A percentile compares a stretch with the other conserved stretches of the same genome.
Conservation (phyloP, 805 yeast genomes). For the Saturnispora quitensis region DNA sequence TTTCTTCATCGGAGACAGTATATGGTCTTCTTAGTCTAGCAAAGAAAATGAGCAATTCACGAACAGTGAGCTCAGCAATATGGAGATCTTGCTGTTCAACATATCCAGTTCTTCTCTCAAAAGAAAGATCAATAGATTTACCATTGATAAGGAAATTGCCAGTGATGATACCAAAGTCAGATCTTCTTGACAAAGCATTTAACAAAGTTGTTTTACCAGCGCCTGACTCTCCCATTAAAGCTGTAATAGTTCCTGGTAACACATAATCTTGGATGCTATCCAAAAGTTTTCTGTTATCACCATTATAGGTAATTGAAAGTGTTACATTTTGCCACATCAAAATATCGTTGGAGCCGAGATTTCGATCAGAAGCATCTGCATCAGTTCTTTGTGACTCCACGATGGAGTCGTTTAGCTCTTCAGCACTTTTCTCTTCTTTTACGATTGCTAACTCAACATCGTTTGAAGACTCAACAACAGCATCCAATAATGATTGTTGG, state of each 20-base stretch:
- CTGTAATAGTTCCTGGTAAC: constrained; percentile 48
- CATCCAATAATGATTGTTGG: constrained; percentile 19
- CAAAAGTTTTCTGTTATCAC: constrained; percentile 32
- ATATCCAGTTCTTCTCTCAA: constrained; percentile 46
- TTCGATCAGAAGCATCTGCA: constrained; percentile 12
- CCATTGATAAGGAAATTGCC: constrained; percentile 53
- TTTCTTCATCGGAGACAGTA: constrained; percentile 33
- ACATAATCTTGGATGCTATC: constrained; percentile 37
- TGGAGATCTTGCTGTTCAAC: constrained; percentile 51
- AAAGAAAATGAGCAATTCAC: constrained; percentile 41
- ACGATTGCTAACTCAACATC: constrained; percentile 44
- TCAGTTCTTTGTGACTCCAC: constrained; percentile 1
- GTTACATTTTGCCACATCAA: constrained; percentile 57
- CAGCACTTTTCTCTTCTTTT: background rate
- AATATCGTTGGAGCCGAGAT: constrained; percentile 35
- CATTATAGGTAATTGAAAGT: constrained; percentile 45
- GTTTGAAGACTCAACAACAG: constrained; percentile 50
- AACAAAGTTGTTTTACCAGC: constrained; percentile 56
- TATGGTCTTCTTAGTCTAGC: constrained; percentile 40
- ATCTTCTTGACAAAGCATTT: constrained; percentile 43
- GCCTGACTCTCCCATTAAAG: constrained; percentile 58
- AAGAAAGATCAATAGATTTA: constrained; percentile 36
- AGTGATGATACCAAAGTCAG: constrained; percentile 42
- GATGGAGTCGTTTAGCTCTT: constrained; percentile 2
- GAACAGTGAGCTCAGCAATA: constrained; percentile 40